These are phyloP conservation scores for Monsonia emarginata DNA, from an alignment of 441 rosid species.

Conservation along the genomic window DNA sequence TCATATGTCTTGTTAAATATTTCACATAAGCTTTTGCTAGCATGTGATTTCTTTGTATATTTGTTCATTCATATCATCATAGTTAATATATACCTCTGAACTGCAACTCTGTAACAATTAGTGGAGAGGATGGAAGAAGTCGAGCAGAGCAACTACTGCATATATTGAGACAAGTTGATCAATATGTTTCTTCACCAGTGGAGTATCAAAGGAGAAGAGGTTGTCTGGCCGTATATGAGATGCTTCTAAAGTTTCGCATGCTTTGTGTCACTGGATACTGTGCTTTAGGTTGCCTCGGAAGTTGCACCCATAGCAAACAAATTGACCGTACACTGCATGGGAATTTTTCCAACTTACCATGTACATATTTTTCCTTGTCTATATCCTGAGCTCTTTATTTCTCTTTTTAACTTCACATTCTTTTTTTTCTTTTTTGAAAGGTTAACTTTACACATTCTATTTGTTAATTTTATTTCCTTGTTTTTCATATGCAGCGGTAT, in stretches of 20 bases:
- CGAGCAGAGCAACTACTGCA: conserved; percentile 97
- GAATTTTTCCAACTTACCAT: conserved; percentile 74
- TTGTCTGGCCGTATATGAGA: conserved; percentile 81
- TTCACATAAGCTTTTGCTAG: neutral
- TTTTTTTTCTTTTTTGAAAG: no score
- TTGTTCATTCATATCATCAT: conserved; percentile 1
- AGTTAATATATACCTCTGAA: conserved; percentile 10
- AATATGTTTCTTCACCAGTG: conserved; percentile 64
- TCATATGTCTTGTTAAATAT: neutral
- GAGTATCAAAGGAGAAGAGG: conserved; percentile 94
- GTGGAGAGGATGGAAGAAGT: conserved; percentile 99
- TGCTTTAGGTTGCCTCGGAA: conserved; percentile 86
- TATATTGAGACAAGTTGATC: conserved; percentile 84
- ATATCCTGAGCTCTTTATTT: conserved; percentile 7
- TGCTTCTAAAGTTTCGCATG: conserved; percentile 85
- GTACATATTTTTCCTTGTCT: conserved; percentile 32
- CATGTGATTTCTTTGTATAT: neutral
- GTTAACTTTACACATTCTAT: conserved; percentile 18
- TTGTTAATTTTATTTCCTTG: conserved; percentile 15
- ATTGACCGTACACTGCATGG: conserved; percentile 62
- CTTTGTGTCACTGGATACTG: conserved; percentile 83
- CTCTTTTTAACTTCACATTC: conserved; percentile 16
- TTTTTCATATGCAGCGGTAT: conserved; percentile 54
- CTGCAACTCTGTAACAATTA: conserved; percentile 33
- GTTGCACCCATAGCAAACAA: conserved; percentile 80